Evolutionary conservation across 2,329 filamentous ascomycete species (phyloP), one percentile per base, ranked within the genome.

Genomic region (Zasmidium cellare): DNA sequence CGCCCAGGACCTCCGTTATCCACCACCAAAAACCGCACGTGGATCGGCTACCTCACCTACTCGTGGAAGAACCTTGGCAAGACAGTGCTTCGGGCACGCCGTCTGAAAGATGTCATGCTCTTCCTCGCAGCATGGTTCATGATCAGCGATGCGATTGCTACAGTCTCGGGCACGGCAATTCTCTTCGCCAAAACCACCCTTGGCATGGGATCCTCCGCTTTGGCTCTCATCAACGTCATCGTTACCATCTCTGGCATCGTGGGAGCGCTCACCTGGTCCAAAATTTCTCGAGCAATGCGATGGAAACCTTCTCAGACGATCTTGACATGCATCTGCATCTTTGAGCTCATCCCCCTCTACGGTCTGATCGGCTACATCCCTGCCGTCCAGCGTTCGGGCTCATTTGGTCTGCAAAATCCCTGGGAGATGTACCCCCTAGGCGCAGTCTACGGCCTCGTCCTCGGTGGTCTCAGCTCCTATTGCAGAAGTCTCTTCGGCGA

Each of bases 401-500:
- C 90, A 3, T 77, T 92, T 44, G 94, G 94, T 1, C 81, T 99
- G n/a, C 92, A 96, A 74, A 87, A 94, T 71, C 88, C 90, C 2
- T 96, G 92, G 90, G 94, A 99, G 68, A 97, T 99, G 91, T 97
- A 94, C 68, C 90, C 91, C 0, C 77, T 99, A 1, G 92, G 91
- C 0, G 89, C 90, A 2, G 85, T 97, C 12, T 97, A 97, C 73
- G 94, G 94, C 0, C 85, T 99, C 51, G 92, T 97, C 1, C 85
- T 97, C 25, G 94, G 94, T n/a, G 94, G 94, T 0, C 78, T 99
- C 44, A 91, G 90, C 57, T 89, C 89, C 22, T 97, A 97, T 75
- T 97, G 94, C 71, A 88, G 94, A 45, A 92, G 90, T 60, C 81
- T 99, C 3, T 99, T 91, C 71, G 92, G 92, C 41, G 92, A 97